A percentile compares a stretch with the other conserved stretches of the same genome.
phyloP scores from a whole-genome alignment of 768 basidiomycete genomes.

The Tephrocybe rancida region DNA sequence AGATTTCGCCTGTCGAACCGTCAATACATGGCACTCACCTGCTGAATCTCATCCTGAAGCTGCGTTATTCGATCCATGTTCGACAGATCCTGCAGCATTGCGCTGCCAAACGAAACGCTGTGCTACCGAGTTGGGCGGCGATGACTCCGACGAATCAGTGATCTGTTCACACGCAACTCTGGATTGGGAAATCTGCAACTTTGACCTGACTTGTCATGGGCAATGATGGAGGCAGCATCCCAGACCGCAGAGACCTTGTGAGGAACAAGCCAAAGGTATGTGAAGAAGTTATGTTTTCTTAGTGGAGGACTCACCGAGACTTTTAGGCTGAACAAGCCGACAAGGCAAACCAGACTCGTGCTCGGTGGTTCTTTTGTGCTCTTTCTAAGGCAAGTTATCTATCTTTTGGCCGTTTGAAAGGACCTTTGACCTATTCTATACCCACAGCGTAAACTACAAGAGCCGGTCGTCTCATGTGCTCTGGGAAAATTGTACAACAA shows the following conservation, averaged over 20 bases:
- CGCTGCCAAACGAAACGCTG: constrained; percentile 45
- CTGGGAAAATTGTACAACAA: constrained; percentile 97
- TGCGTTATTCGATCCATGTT: constrained; percentile 97
- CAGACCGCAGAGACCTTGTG: constrained; percentile 81
- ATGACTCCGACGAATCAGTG: too few species aligned
- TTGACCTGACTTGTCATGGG: constrained; percentile 55
- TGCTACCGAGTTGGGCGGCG: neutral
- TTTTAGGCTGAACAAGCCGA: constrained; percentile 81
- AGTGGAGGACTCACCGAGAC: neutral
- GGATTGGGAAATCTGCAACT: neutral
- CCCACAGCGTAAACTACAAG: constrained; percentile 73
- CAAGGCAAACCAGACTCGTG: constrained; percentile 85
- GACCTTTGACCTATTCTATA: neutral
- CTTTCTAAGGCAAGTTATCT: constrained; percentile 77
- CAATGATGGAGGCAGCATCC: constrained; percentile 89
- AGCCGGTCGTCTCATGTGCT: constrained; percentile 89
- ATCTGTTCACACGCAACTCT: constrained; percentile 6
- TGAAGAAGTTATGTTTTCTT: neutral
- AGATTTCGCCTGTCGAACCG: neutral
- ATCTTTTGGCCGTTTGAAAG: neutral
- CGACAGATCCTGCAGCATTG: constrained; percentile 90
- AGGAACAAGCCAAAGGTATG: constrained; percentile 69
- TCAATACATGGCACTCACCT: constrained; percentile 43
- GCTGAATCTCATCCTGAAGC: constrained; percentile 92
- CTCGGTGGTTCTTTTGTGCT: constrained; percentile 92